Conservation (phyloP, 208 protist genomes). For the Leishmania tropica region DNA sequence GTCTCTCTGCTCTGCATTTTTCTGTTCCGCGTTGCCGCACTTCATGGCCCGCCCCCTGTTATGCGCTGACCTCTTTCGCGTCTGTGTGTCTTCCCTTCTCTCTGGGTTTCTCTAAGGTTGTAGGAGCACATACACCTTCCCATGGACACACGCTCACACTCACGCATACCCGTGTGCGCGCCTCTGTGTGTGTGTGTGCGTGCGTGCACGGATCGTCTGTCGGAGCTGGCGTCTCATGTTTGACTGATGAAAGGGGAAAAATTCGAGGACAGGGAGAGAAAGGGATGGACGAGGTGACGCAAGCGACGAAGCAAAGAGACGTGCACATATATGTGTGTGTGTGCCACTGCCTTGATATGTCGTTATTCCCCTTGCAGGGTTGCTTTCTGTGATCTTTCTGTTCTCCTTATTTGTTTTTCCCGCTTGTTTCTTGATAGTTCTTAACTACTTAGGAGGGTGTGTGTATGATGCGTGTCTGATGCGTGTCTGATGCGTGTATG, state of each 20-base stretch:
- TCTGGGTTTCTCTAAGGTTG: neutral
- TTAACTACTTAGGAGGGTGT: slow-evolving; percentile 10
- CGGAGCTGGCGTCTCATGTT: neutral
- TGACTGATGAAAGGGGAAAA: neutral
- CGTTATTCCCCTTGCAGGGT: no score
- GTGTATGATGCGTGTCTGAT: neutral
- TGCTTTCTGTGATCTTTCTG: slow-evolving; percentile 4
- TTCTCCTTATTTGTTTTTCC: slow-evolving; percentile 2
- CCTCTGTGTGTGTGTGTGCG: neutral
- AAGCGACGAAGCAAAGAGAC: neutral
- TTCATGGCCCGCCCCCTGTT: neutral
- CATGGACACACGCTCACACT: neutral
- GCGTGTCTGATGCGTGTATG: slow-evolving; percentile 1
- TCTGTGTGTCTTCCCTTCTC: neutral
- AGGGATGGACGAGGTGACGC: neutral
- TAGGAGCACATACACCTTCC: neutral
- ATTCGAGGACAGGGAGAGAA: neutral
- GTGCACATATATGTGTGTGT: neutral
- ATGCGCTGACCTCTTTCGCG: neutral
- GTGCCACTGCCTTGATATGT: neutral
- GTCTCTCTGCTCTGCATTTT: neutral
- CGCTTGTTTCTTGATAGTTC: neutral
- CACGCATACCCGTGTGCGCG: neutral
- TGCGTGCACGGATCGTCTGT: neutral
- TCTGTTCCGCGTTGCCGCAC: neutral